Evolutionary conservation across 495 filamentous ascomycete species (phyloP), one percentile per base, ranked within the genome.

Genomic region (Penicillium cinerascens): DNA sequence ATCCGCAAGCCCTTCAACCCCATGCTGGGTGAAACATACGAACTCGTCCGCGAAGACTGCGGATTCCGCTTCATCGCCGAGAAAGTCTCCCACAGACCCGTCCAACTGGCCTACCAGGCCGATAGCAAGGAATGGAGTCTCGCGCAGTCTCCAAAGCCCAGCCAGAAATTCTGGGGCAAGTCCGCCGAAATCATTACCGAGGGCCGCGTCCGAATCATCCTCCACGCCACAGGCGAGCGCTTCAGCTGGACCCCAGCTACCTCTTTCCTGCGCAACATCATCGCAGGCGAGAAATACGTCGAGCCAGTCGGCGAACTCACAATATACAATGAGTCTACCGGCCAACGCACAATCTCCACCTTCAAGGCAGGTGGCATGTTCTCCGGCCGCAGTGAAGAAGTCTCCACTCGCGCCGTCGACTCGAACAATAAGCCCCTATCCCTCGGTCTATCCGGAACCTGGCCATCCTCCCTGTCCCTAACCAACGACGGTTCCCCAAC

Each of bases 81-180:
- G 61, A 98, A 98, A 61, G 87, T 98, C 43, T 86, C 80, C 4
- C 93, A 98, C 65, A 87, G 92, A 0, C 93, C 93, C 2, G 89
- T 98, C 10, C 83, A 90, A 42, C 82, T 97, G 54, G 95, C 93
- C 23, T 91, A 89, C 72, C 93, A 97, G 64, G 93, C 91, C 40
- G 95, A 97, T 61, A 79, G 84, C 56, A 77, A 82, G 20, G 72
- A 77, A 37, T 98, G 93, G 93, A 88, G 85, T 8, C 83, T 95
- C 50, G 76, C 87, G 5, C 93, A 97, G 65, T 86, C 86, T 6
- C 90, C 93, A 0, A 83, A 86, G 60, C 93, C 93, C 3, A 85
- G 84, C 8, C 93, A 98, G 64, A 97, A 97, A 58, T 98, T 98
- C 76, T 98, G 93, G 93, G 93, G 93, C 41, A 98, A 98, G 71